Conservation (phyloP, 1,284 basidiomycete genomes). For the Moesziomyces parantarcticus region DNA sequence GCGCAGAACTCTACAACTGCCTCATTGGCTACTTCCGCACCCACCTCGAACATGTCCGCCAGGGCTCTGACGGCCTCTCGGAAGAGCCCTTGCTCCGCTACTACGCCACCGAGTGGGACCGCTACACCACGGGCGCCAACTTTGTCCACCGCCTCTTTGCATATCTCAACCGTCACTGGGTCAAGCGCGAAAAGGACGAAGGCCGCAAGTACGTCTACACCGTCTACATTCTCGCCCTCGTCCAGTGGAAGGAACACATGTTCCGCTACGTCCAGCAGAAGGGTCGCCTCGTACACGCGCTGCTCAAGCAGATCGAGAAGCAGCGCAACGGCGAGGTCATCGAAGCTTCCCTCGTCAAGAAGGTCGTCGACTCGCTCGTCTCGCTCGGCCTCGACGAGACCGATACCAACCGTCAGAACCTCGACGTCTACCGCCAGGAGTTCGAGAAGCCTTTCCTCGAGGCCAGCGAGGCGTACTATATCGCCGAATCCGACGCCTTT, state of each 20-base stretch:
- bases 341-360: conserved; percentile 92
- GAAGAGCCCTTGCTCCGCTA: conserved; percentile 89
- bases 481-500: conserved; percentile 88
- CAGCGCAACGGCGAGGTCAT: conserved; percentile 95
- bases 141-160: conserved; percentile 86
- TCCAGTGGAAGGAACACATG: conserved; percentile 93
- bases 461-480: conserved; percentile 91
- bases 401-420: conserved; percentile 89
- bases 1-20: conserved; percentile 91
- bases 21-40: conserved; percentile 84
- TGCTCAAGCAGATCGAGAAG: conserved; percentile 87
- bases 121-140: conserved; percentile 94
- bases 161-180: conserved; percentile 98
- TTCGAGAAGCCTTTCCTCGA: conserved; percentile 90
- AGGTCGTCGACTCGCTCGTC: conserved; percentile 92
- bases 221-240: conserved; percentile 94
- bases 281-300: conserved; percentile 83
- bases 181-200: conserved; percentile 97
- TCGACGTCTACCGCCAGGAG: conserved; percentile 92
- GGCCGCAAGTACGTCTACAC: conserved; percentile 94
- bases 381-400: conserved; percentile 92
- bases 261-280: conserved; percentile 85
- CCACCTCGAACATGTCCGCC: conserved; percentile 67
- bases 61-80: conserved; percentile 82
- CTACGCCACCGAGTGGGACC: conserved; percentile 93